phyloP scores from a whole-genome alignment of 2,329 filamentous ascomycete genomes.

The Sclerotinia subarctica region DNA sequence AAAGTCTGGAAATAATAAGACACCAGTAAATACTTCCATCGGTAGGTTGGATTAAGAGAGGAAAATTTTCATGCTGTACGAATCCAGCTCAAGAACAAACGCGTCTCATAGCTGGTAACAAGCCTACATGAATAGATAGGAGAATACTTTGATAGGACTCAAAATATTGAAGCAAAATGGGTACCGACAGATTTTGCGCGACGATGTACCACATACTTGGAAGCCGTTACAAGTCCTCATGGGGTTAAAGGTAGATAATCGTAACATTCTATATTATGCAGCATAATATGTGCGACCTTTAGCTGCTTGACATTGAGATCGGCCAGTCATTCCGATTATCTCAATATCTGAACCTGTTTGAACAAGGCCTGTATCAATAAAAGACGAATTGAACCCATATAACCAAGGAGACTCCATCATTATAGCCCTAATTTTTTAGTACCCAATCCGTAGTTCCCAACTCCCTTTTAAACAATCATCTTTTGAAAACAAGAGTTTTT shows the following conservation, averaged over 20 bases:
- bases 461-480: neutral
- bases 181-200: neutral
- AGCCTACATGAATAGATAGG: neutral
- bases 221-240: neutral
- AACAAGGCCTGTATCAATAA: neutral
- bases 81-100: neutral
- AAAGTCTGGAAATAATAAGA: neutral
- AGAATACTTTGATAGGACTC: neutral
- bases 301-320: neutral
- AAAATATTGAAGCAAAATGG: neutral
- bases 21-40: neutral
- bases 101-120: too few relatives aligned
- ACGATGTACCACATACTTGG: neutral
- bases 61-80: neutral
- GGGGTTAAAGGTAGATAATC: neutral
- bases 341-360: neutral
- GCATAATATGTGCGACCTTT: neutral
- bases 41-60: neutral
- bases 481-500: neutral
- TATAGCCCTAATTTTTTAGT: neutral
- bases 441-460: neutral
- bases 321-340: neutral
- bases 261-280: neutral
- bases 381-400: neutral
- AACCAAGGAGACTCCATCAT: constrained; percentile 4